Evolutionary conservation across 345 rosid species (phyloP), one percentile per base, ranked within the genome.

Genomic region (Durio zibethinus): DNA sequence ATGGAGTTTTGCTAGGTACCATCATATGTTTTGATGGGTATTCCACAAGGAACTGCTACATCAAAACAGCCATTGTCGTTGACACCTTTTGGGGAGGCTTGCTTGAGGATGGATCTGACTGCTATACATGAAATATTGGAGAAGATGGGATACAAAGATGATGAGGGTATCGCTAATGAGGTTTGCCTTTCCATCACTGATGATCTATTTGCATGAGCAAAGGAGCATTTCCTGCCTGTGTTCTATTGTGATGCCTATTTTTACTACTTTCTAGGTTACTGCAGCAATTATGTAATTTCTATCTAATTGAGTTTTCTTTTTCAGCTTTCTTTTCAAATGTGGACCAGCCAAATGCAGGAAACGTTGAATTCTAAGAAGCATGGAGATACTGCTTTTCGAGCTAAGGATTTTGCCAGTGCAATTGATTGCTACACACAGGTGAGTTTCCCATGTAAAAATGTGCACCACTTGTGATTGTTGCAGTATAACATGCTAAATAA

Each of bases 301-400:
- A 14, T 67, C 20, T 31, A 60, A 60, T 27, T 77, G n/a, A 47
- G 5, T 70, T 20, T 64, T 59, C 35, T 60, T 43, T 57, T 83
- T 84, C 85, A 92, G 97, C 93, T 92, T 80, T 95, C 99, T 75
- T 95, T 95, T 74, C 99, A 95, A 87, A 85, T 95, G 97, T 95
- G 99, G 99, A 90, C 99, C 71, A 89, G 82, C 84, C 92, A 86
- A 84, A 88, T 95, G 97, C 99, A 93, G 83, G 98, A 95, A 80
- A 91, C 97, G 66, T 80, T 84, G 81, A 94, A 93, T 57, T 88
- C 92, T 61, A 95, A 92, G 91, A 93, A 90, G 81, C 97, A 84
- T 60, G 99, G 99, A 54, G 99, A 95, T 82, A 82, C 87, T 3
- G 97, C 98, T 73, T 95, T 95, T 78, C 89, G 97, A 80, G 90